phyloP scores from a whole-genome alignment of 495 filamentous ascomycete species.

The Bryoglossum gracile region DNA sequence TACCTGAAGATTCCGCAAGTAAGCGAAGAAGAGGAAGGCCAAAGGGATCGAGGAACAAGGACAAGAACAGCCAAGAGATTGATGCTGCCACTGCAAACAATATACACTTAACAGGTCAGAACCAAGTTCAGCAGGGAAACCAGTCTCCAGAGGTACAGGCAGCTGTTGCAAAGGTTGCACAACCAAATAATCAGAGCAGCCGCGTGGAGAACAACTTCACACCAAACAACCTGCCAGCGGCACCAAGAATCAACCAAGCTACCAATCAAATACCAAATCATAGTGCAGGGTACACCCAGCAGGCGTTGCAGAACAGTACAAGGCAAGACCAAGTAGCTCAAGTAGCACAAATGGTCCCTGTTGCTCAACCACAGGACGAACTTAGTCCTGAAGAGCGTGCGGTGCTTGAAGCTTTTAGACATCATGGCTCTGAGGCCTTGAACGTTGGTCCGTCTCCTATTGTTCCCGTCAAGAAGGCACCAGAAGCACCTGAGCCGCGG shows the following conservation, averaged over 20 bases:
- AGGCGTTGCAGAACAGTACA: conserved; percentile 16
- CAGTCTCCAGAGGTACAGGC: conserved; percentile 8
- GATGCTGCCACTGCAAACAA: conserved; percentile 1
- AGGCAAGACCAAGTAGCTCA: neutral
- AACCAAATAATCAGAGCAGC: conserved; percentile 3
- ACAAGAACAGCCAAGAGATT: conserved; percentile 8
- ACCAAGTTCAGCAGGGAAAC: conserved; percentile 2
- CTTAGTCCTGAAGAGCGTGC: conserved; percentile 25
- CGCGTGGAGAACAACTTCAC: neutral
- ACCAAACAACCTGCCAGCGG: conserved; percentile 6
- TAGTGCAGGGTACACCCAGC: conserved; percentile 8
- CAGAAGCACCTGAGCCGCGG: conserved; percentile 7
- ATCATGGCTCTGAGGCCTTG: conserved; percentile 7
- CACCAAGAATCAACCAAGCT: conserved; percentile 8
- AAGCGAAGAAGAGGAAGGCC: conserved; percentile 23
- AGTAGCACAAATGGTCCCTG: neutral
- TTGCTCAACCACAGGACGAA: conserved; percentile 11
- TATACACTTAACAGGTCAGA: neutral
- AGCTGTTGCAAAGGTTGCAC: neutral
- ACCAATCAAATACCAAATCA: conserved; percentile 7
- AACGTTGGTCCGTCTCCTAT: conserved; percentile 12
- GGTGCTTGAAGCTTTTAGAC: conserved; percentile 26
- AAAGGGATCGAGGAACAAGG: conserved; percentile 25
- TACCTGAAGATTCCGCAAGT: conserved; percentile 12
- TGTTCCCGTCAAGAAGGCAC: conserved; percentile 5